Evolutionary conservation across 1,284 basidiomycete species (phyloP), one percentile per base, ranked within the genome.

Genomic region (Cerioporus squamosus): DNA sequence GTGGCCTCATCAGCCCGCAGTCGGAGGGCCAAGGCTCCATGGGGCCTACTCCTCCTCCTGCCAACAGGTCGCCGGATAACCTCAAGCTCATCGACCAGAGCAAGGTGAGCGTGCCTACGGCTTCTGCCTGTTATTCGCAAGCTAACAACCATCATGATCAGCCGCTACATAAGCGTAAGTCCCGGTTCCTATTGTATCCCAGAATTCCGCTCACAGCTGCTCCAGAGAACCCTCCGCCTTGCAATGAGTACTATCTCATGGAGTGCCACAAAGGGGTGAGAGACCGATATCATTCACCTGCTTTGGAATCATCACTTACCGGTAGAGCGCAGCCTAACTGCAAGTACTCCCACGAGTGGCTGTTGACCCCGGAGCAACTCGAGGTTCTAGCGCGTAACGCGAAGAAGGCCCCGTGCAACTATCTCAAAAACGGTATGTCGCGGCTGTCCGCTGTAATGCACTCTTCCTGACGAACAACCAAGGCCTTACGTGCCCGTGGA

Each of bases 301-400:
- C 47, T 31, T 48, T 33, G 29, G 29, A 23, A 39, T 31, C 42
- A 9, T 42, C 17, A 42, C 31, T 49, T 12, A 46, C n/a, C 18
- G 38, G 38, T 20, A 23, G 26, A 44, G 54, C 44, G 46, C 66
- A 91, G 89, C 77, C 81, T 40, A 76, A 80, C 44, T 92, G 90
- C 82, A 91, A 88, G 74, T 92, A 91, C 72, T 90, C 88, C 36
- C 90, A 92, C 72, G 87, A 90, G 55, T 92, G 91, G 69, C 73
- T 81, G 36, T 73, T 92, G 55, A 87, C 84, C 2, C 74, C 80
- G 3, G 90, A 90, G 51, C 88, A 91, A 68, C 75, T 91, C 57
- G 79, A 81, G 23, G 81, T 81, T 18, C 73, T 92, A 66, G 80
- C 86, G 24, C 81, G 77, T 65, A 90, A 87, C 66, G 90, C 90